Conservation (phyloP, 129 eudicot genomes). For the Ambrosia artemisiifolia region DNA sequence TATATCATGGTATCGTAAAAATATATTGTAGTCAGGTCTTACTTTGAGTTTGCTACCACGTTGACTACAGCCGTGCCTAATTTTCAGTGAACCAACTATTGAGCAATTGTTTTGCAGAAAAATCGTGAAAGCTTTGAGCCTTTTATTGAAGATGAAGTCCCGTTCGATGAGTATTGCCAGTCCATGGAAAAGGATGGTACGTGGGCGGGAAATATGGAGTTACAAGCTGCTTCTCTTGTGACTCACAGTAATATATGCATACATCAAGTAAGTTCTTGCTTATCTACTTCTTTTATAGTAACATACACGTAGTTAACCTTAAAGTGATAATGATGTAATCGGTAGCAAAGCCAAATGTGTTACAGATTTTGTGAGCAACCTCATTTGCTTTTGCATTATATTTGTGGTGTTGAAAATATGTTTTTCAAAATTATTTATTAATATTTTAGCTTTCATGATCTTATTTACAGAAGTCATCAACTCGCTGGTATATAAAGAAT, state of each 20-base stretch:
- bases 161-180: constrained; percentile 82
- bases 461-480: constrained; percentile 65
- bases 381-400: constrained; percentile 7
- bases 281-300: constrained; percentile 10
- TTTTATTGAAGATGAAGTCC: constrained; percentile 89
- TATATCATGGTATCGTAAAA: constrained; percentile 56
- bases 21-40: not conserved
- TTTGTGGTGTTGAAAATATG: not conserved
- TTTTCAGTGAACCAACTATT: constrained; percentile 8
- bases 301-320: not conserved
- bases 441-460: constrained; percentile 7
- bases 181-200: constrained; percentile 95
- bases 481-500: constrained; percentile 90
- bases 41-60: not conserved
- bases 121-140: constrained; percentile 93
- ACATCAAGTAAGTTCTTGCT: constrained; percentile 55
- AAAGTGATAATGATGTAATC: not conserved
- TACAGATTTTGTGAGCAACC: not conserved
- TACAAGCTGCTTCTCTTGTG: constrained; percentile 96
- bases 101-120: constrained; percentile 43
- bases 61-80: not conserved
- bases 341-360: constrained; percentile 6
- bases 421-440: constrained; percentile 1
- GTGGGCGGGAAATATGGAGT: constrained; percentile 97
- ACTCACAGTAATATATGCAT: constrained; percentile 87